Evolutionary conservation across 2,329 filamentous ascomycete genomes (phyloP), one percentile per base, ranked within the genome.

Genomic region (Sclerotinia sclerotiorum): DNA sequence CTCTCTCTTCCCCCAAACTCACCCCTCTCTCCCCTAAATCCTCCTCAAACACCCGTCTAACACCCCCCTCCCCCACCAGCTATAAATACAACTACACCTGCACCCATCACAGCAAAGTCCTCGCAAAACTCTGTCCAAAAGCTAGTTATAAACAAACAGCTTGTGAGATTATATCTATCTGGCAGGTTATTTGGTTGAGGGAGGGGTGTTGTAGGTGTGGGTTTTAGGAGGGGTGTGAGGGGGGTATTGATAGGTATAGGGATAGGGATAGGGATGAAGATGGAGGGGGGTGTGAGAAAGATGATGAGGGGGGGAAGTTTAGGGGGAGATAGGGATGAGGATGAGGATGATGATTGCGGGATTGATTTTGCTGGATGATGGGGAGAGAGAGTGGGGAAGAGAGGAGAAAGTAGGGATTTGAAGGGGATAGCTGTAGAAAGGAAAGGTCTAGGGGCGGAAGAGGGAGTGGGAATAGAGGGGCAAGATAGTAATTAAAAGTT

Each of bases 11-110:
- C 32, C 32, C 32, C 32, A 32, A 29, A n/a, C n/a, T 29, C 32
- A 11, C 0, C 15, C 24, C 10, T 5, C 19, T 10, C 8, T n/a
- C 19, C 48, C 27, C 19, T n/a, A n/a, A n/a, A n/a, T n/a, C 24
- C 39, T 19, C 10, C n/a, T n/a, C 24, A 10, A 19, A 5, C 24
- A 1, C 21, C 21, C 6, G 51, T 7, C 42, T 77, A 75, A 49
- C 17, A 17, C 24, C 17, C 42, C 17, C 17, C 17, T 19, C 51
- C 27, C 52, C 35, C 35, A 4, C 39, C 35, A 77, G 71, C 69
- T 78, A 78, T 69, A 69, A 71, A n/a, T 74, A 78, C 67, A 55
- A 69, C 13, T 76, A 75, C 67, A 69, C 68, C 48, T 78, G 76
- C 67, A 72, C 72, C 29, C 75, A 77, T 65, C 68, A 66, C 27